These are phyloP conservation scores for Candida palmyrensis DNA, from an alignment of 805 yeast species.

Conservation along the genomic window DNA sequence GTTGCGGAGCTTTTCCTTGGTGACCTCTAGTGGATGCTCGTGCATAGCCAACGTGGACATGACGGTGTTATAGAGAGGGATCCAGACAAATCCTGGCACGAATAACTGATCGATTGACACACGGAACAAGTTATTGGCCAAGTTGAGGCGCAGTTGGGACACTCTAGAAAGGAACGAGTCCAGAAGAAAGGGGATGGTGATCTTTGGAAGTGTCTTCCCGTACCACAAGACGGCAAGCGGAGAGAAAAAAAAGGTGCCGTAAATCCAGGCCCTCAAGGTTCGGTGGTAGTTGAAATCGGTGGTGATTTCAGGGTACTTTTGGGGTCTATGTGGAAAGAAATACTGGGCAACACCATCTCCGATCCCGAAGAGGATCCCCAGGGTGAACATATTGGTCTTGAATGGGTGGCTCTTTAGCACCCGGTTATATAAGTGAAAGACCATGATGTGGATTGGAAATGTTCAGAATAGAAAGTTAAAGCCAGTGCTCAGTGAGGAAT, in stretches of 20 bases:
- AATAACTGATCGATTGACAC: slow-evolving; percentile 33
- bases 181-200: slow-evolving; percentile 31
- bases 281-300: slow-evolving; percentile 22
- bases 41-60: slow-evolving; percentile 33
- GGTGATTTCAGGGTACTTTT: slow-evolving; percentile 9
- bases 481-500: neutral
- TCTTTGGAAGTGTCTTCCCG: slow-evolving; percentile 28
- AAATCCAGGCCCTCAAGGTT: slow-evolving; percentile 31
- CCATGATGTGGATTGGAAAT: slow-evolving; percentile 1
- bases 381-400: slow-evolving; percentile 48
- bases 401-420: slow-evolving; percentile 42
- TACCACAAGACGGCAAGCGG: slow-evolving; percentile 38
- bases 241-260: slow-evolving; percentile 35
- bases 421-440: slow-evolving; percentile 12
- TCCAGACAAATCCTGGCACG: slow-evolving; percentile 35
- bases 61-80: slow-evolving; percentile 37
- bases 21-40: slow-evolving; percentile 28
- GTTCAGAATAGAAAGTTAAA: neutral
- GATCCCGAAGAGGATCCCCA: slow-evolving; percentile 42
- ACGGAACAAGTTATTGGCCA: slow-evolving; percentile 17
- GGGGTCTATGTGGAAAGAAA: slow-evolving; percentile 28
- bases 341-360: slow-evolving; percentile 41
- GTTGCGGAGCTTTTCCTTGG: slow-evolving; percentile 25
- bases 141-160: slow-evolving; percentile 10
- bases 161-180: slow-evolving; percentile 8